Conservation (phyloP, 225 moss, liverwort and hornwort species). For the Straminergon stramineum region DNA sequence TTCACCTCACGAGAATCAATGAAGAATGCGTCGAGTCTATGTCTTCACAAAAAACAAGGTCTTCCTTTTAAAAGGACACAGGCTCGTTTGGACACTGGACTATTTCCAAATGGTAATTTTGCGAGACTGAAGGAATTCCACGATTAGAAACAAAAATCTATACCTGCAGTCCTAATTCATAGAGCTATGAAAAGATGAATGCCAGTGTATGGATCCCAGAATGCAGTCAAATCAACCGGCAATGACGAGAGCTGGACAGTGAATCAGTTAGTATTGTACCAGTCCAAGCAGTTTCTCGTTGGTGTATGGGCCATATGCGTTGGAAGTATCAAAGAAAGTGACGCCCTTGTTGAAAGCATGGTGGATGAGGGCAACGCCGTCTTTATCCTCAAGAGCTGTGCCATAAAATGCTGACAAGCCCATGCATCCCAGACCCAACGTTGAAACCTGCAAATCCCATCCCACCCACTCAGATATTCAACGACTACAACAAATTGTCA, state of each 20-base stretch:
- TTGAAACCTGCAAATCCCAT: not conserved
- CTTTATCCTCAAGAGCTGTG: not conserved
- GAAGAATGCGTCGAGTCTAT: not conserved
- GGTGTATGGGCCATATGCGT: not conserved
- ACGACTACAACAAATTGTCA: not conserved
- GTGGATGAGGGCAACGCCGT: not conserved
- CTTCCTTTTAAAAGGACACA: not conserved
- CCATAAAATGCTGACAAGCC: conserved; percentile 1
- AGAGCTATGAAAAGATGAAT: not conserved
- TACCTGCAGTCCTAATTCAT: no score
- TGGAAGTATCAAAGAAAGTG: not conserved
- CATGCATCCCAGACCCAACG: conserved; percentile 8
- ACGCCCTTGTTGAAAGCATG: not conserved
- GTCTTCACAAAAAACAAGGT: not conserved
- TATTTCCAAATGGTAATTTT: not conserved
- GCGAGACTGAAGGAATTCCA: not conserved
- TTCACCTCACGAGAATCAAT: not conserved
- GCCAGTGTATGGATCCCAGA: no score
- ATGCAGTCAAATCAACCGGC: not conserved
- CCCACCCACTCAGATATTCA: not conserved
- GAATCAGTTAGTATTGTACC: not conserved
- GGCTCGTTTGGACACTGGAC: not conserved
- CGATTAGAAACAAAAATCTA: not conserved
- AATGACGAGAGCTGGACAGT: not conserved
- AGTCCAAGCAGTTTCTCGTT: conserved; percentile 1